Evolutionary conservation across 129 eudicot species (phyloP).

Genomic region (Oenanthe sinensis): DNA sequence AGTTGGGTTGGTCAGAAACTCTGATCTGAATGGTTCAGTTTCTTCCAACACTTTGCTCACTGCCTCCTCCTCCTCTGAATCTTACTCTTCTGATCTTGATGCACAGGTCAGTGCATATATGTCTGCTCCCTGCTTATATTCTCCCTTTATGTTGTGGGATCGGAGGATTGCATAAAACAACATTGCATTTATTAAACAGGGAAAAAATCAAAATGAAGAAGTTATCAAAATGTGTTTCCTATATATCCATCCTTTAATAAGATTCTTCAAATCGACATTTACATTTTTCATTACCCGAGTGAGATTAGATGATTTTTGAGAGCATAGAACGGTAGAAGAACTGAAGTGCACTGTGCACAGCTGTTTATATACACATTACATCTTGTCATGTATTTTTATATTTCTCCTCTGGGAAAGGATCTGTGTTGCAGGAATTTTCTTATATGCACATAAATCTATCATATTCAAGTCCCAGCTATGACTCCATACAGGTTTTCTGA

Average conservation of each 20-base stretch:
- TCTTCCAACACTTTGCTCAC: conserved; percentile 71
- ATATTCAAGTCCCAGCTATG: neutral
- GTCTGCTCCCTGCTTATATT: neutral
- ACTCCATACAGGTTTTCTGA: neutral
- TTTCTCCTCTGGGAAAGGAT: neutral
- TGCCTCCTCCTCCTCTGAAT: conserved; percentile 40
- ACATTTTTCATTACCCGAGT: neutral
- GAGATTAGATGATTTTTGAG: neutral
- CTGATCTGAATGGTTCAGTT: conserved; percentile 50
- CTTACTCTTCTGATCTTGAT: conserved; percentile 67
- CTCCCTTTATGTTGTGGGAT: neutral
- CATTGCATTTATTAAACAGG: neutral
- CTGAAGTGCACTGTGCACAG: neutral
- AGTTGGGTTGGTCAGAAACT: conserved; percentile 39
- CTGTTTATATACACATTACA: neutral
- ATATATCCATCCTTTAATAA: neutral
- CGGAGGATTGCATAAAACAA: neutral
- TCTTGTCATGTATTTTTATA: neutral
- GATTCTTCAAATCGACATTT: neutral
- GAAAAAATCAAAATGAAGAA: neutral
- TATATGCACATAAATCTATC: neutral
- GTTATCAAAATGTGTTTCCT: neutral
- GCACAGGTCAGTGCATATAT: conserved; percentile 39
- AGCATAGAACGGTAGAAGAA: neutral
- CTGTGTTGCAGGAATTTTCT: neutral